Conservation (phyloP, 2,329 filamentous ascomycete genomes). For the Didymella sp. region DNA sequence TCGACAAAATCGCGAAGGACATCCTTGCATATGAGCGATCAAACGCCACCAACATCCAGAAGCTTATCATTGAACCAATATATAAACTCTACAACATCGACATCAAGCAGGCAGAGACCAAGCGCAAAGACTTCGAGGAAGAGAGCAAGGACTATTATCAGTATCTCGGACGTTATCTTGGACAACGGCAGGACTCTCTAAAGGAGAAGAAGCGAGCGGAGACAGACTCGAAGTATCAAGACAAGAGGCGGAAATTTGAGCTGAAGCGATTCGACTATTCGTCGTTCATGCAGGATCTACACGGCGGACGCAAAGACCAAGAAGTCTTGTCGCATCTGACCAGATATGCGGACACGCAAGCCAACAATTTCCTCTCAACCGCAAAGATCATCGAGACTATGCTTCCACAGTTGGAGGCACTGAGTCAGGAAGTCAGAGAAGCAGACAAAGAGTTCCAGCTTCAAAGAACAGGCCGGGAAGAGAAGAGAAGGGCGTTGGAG, state of each 20-base stretch:
- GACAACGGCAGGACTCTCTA: slow-evolving; percentile 90
- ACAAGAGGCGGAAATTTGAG: slow-evolving; percentile 92
- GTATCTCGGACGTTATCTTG: slow-evolving; percentile 94
- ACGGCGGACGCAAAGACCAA: slow-evolving; percentile 97
- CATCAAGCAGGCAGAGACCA: slow-evolving; percentile 96
- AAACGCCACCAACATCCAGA: slow-evolving; percentile 84
- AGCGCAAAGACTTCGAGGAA: slow-evolving; percentile 97
- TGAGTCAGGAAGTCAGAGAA: slow-evolving; percentile 86
- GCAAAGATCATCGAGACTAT: slow-evolving; percentile 87
- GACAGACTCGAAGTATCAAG: slow-evolving; percentile 95
- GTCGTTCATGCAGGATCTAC: slow-evolving; percentile 98
- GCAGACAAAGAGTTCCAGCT: slow-evolving; percentile 98
- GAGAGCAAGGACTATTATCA: slow-evolving; percentile 98
- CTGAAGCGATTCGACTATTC: slow-evolving; percentile 98
- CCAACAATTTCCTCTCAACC: slow-evolving; percentile 78
- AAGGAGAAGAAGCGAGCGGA: slow-evolving; percentile 97
- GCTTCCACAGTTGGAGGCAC: slow-evolving; percentile 86
- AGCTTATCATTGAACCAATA: slow-evolving; percentile 92
- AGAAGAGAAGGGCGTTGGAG: slow-evolving; percentile 88
- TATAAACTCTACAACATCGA: slow-evolving; percentile 91
- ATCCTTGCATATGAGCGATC: slow-evolving; percentile 86
- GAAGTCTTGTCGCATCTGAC: slow-evolving; percentile 95
- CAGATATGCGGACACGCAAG: slow-evolving; percentile 90
- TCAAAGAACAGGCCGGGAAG: slow-evolving; percentile 91
- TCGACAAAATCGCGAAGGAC: slow-evolving; percentile 93